Base-by-base conservation (phyloP, 805 yeast species). In the Yamadazyma sp. region DNA sequence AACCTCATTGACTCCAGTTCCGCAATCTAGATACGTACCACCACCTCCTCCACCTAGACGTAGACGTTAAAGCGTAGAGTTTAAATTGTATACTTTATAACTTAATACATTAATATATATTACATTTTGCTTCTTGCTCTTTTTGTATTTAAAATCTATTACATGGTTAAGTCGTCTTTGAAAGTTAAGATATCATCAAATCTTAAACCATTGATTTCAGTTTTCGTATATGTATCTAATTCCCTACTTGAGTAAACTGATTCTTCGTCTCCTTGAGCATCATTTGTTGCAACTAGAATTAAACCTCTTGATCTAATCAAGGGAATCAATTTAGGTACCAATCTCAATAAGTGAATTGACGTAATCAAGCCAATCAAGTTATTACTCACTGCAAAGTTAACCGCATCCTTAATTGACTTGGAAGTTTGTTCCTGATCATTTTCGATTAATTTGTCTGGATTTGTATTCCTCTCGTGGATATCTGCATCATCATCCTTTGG, bases 341-440 rank as follows among this genome's bases (percentile, higher is more conserved):
- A 62, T 24, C 72, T 64, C 38, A 91, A 63, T 36, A 93, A 53
- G 37, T 81, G 80, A 18, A 78, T 73, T 0, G 95, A 87, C 15
- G 86, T 76, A 16, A 87, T 78, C 8, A 93, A 56, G 12, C 98
- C 98, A 44, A 93, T 69, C 35, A 93, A 65, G 52, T 93, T 93
- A 53, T 93, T 93, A 38, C 74, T 70, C 3, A 80, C 72, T 0
- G 96, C 89, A 55, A 86, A 88, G 33, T 73, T 73, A 1, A 88
- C 78, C 1, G 94, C 95, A 45, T 86, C 87, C 49, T 85, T 85
- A 34, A 91, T 70, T 1, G 93, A 81, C 43, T 88, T 64, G 5
- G 82, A 74, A 2, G 69, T 60, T 18, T 56, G 52, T 40, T 67
- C 57, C 65, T 66, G 60, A 56, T 47, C 57, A 38, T 49, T 52